Evolutionary conservation across 1,139 yeast genomes (phyloP).

Genomic region (Saccharomyces hybrid): DNA sequence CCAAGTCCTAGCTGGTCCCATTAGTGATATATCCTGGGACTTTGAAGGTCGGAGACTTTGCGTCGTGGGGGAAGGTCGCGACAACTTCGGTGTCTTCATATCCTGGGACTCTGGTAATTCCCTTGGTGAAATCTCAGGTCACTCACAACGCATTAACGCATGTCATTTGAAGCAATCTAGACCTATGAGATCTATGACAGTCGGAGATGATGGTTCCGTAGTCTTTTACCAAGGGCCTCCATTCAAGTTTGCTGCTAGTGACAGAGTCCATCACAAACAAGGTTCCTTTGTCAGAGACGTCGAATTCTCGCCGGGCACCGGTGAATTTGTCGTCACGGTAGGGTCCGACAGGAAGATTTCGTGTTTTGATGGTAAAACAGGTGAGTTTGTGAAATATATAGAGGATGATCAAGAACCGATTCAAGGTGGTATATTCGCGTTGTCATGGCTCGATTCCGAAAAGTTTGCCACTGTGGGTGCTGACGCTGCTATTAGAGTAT

Average conservation of each 20-base stretch:
- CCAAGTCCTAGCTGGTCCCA: conserved; percentile 72
- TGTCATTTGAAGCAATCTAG: conserved; percentile 81
- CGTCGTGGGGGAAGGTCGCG: conserved; percentile 94
- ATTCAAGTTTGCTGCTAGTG: conserved; percentile 69
- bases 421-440: conserved; percentile 67
- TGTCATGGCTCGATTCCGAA: conserved; percentile 61
- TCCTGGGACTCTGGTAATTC: conserved; percentile 93
- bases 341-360: conserved; percentile 79
- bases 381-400: conserved; percentile 56
- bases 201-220: conserved; percentile 75
- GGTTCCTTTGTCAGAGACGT: conserved; percentile 75
- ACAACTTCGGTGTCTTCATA: conserved; percentile 85
- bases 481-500: conserved; percentile 63
- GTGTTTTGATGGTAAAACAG: conserved; percentile 81
- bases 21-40: conserved; percentile 88
- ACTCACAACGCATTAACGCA: conserved; percentile 74
- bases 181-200: conserved; percentile 92
- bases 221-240: conserved; percentile 93
- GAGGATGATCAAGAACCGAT: conserved; percentile 44
- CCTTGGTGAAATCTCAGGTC: conserved; percentile 93
- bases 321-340: conserved; percentile 64
- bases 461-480: conserved; percentile 76
- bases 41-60: conserved; percentile 76
- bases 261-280: conserved; percentile 56
- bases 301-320: conserved; percentile 69